Conservation (phyloP, 2,329 filamentous ascomycete species). For the Xylariaceae sp. region DNA sequence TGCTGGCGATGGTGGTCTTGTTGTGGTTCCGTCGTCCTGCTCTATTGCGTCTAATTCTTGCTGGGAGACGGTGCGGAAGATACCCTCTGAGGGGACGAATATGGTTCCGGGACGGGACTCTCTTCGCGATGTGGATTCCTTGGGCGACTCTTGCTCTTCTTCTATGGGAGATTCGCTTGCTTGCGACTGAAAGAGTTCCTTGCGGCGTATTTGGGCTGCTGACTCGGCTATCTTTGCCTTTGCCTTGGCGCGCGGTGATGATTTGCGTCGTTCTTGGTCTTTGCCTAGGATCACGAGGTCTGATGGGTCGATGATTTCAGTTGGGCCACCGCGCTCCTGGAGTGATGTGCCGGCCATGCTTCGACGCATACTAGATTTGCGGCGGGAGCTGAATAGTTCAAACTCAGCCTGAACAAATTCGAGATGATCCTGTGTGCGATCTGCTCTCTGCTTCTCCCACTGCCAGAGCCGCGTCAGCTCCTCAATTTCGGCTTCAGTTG, state of each 20-base stretch:
- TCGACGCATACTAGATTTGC: constrained; percentile 36
- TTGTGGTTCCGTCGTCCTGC: constrained; percentile 29
- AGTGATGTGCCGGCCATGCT: constrained; percentile 32
- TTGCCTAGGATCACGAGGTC: constrained; percentile 43
- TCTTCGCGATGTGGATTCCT: constrained; percentile 25
- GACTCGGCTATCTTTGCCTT: constrained; percentile 30
- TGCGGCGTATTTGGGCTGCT: constrained; percentile 10
- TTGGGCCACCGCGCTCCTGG: constrained; percentile 35
- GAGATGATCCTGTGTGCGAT: constrained; percentile 66
- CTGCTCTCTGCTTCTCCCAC: constrained; percentile 59
- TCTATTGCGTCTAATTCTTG: constrained; percentile 46
- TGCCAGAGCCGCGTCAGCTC: constrained; percentile 50
- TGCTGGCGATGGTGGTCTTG: constrained; percentile 32
- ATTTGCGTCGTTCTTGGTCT: constrained; percentile 19
- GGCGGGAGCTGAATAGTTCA: constrained; percentile 63
- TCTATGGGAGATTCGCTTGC: constrained; percentile 29
- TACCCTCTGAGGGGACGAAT: constrained; percentile 59
- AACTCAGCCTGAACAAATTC: constrained; percentile 76
- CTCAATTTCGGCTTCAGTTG: constrained; percentile 56
- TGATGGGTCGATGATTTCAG: constrained; percentile 40
- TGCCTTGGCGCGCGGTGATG: constrained; percentile 24
- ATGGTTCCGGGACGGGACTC: constrained; percentile 49
- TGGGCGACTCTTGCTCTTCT: constrained; percentile 19
- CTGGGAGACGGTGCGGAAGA: constrained; percentile 58
- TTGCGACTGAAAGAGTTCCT: constrained; percentile 8